Evolutionary conservation across 2,329 filamentous ascomycete species (phyloP).

Genomic region (Aspergillus quadrilineatus): DNA sequence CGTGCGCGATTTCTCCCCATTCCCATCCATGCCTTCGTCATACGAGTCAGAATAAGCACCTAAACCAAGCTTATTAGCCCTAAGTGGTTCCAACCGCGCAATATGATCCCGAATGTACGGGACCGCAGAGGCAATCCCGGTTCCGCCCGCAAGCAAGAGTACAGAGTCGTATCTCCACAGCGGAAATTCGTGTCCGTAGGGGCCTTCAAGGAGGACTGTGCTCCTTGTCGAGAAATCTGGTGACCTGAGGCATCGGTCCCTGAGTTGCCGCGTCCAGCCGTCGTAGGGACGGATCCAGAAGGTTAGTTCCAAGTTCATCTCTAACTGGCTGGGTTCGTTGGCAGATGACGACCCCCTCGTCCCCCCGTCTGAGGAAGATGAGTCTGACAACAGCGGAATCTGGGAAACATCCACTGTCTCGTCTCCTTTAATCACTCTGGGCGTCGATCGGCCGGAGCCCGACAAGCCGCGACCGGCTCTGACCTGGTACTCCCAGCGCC

Average conservation of each 20-base stretch:
- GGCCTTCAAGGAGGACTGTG: constrained; percentile 51
- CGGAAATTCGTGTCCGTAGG: constrained; percentile 47
- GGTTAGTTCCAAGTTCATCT: constrained; percentile 36
- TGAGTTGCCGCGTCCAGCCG: constrained; percentile 52
- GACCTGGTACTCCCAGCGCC: constrained; percentile 28
- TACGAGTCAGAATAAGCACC: neutral
- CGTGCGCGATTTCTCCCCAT: constrained; percentile 12
- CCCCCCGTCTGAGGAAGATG: neutral
- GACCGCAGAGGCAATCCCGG: constrained; percentile 45
- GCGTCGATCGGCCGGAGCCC: neutral
- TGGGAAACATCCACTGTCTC: constrained; percentile 20
- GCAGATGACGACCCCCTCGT: too few species aligned
- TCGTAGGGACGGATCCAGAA: constrained; percentile 54
- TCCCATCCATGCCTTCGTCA: neutral
- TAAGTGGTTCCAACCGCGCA: constrained; percentile 13
- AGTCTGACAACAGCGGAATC: constrained; percentile 28
- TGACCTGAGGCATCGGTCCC: constrained; percentile 33
- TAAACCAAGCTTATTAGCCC: too few species aligned
- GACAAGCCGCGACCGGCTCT: neutral
- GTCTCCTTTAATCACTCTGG: constrained; percentile 3
- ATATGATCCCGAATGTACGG: constrained; percentile 43
- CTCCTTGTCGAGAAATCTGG: constrained; percentile 21
- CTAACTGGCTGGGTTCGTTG: neutral
- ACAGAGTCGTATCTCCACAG: constrained; percentile 51
- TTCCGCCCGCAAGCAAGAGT: constrained; percentile 48